phyloP scores from a whole-genome alignment of 352 stramenopile species.

The Pythium guiyangense region DNA sequence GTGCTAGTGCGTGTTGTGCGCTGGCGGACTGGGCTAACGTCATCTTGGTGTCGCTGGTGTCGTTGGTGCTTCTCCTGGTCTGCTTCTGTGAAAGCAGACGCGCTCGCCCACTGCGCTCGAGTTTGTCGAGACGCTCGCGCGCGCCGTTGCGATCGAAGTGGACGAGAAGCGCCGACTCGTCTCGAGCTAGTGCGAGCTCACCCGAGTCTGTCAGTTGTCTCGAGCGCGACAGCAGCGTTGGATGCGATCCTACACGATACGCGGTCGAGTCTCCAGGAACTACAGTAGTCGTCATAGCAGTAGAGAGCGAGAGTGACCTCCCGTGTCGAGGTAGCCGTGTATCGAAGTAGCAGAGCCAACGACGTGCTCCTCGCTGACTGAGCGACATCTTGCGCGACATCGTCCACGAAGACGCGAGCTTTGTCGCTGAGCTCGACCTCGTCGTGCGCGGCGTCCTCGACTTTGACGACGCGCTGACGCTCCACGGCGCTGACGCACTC shows the following conservation, averaged over 20 bases:
- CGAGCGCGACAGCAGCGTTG: too few species aligned
- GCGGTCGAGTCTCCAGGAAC: too few species aligned
- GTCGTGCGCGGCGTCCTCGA: conserved; percentile 9
- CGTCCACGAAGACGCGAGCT: not conserved
- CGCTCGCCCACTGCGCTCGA: conserved; percentile 14
- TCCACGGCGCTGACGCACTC: not conserved
- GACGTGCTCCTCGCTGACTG: too few species aligned
- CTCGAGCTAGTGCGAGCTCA: not conserved
- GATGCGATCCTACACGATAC: too few species aligned
- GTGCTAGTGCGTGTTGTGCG: too few species aligned
- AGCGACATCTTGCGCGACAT: conserved; percentile 4
- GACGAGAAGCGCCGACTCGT: conserved; percentile 25
- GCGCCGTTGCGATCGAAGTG: conserved; percentile 22
- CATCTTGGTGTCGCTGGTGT: not conserved
- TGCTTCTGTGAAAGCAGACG: conserved; percentile 9
- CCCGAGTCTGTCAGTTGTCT: too few species aligned
- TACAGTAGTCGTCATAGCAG: too few species aligned
- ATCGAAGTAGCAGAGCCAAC: too few species aligned
- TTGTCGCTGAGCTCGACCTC: not conserved
- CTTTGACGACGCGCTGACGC: not conserved
- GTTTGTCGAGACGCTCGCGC: conserved; percentile 24
- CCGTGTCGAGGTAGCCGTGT: too few species aligned
- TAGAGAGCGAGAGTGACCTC: too few species aligned
- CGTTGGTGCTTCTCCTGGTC: not conserved
- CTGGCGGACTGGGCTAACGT: too few species aligned